Evolutionary conservation across 371 early-diverging fungal genomes (phyloP).

Genomic region (Mortierella sp.): DNA sequence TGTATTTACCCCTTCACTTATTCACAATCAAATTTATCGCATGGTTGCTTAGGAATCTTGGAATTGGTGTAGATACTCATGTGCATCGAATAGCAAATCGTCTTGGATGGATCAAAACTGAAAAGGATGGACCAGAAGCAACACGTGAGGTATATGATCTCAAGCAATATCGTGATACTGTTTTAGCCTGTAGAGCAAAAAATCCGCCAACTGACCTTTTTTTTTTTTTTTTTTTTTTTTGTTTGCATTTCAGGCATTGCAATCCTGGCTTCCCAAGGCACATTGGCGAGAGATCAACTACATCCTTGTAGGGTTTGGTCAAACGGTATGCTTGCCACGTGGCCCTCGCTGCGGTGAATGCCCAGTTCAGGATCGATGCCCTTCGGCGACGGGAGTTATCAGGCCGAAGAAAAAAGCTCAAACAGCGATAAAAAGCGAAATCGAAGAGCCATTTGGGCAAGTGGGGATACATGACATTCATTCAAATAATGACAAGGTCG

Average conservation of each 20-base stretch:
- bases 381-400: slow-evolving; percentile 58
- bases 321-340: slow-evolving; percentile 85
- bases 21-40: neutral
- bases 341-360: slow-evolving; percentile 89
- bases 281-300: slow-evolving; percentile 94
- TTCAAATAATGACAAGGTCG: neutral
- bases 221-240: neutral
- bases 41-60: slow-evolving; percentile 68
- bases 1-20: neutral
- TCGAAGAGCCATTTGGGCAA: slow-evolving; percentile 30
- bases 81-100: slow-evolving; percentile 96
- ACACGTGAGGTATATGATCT: slow-evolving; percentile 74
- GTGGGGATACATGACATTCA: slow-evolving; percentile 33
- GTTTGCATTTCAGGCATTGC: slow-evolving; percentile 64
- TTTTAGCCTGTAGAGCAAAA: neutral
- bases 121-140: slow-evolving; percentile 80
- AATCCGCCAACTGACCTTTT: neutral
- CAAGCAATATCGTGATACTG: neutral
- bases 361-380: slow-evolving; percentile 83
- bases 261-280: slow-evolving; percentile 88
- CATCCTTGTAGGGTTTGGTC: slow-evolving; percentile 97
- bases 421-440: slow-evolving; percentile 17
- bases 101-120: slow-evolving; percentile 88
- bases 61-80: slow-evolving; percentile 99
- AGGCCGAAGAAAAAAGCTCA: slow-evolving; percentile 20